Conservation (phyloP, 2,329 filamentous ascomycete species). For the Pezizomycotina sp. region DNA sequence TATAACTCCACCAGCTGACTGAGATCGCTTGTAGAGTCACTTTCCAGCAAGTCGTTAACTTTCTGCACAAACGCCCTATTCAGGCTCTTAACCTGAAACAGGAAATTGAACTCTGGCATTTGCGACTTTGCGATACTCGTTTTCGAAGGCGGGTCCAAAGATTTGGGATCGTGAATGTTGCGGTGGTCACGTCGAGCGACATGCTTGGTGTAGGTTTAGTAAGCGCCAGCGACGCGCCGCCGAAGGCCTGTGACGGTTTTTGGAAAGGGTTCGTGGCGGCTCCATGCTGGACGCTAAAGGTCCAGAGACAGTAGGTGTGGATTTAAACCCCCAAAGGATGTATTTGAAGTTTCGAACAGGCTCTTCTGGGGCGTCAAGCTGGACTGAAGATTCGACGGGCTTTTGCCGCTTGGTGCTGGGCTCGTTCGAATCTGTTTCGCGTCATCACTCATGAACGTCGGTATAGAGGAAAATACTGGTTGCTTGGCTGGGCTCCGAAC, state of each 20-base stretch:
- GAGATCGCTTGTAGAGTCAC: conserved; percentile 8
- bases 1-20: conserved; percentile 9
- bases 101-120: conserved; percentile 15
- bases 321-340: conserved; percentile 2
- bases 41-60: conserved; percentile 2
- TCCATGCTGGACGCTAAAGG: background rate
- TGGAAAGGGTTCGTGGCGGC: background rate
- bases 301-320: background rate
- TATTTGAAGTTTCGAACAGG: background rate
- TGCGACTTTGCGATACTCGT: conserved; percentile 6
- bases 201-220: no score
- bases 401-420: no score
- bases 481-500: no score
- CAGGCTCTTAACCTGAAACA: conserved; percentile 13
- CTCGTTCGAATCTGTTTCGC: no score
- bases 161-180: conserved; percentile 11
- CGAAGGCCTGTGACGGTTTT: background rate
- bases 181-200: background rate
- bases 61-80: conserved; percentile 8
- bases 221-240: no score
- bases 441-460: no score
- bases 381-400: no score
- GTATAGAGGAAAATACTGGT: no score
- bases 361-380: no score
- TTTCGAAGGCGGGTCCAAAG: conserved; percentile 6